These are phyloP conservation scores for Xylaria cubensis DNA, from an alignment of 495 filamentous ascomycete genomes.

Conservation along the genomic window DNA sequence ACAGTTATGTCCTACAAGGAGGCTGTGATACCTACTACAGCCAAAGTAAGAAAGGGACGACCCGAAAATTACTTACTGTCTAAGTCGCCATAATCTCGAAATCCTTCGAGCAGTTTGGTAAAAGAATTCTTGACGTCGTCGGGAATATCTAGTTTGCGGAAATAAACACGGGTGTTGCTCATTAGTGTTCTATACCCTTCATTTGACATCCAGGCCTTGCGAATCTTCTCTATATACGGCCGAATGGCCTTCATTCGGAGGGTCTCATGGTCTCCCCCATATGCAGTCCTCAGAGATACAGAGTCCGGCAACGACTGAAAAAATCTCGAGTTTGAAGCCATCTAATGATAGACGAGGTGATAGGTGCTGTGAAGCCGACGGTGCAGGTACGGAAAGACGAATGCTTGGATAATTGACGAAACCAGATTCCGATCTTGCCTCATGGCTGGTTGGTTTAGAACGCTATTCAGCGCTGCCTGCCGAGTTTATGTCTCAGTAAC, in stretches of 20 bases:
- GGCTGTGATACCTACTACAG: neutral
- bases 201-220: slow-evolving; percentile 1
- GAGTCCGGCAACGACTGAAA: neutral
- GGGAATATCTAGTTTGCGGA: neutral
- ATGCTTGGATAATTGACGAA: neutral
- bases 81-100: neutral
- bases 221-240: slow-evolving; percentile 1
- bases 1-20: neutral
- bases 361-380: neutral
- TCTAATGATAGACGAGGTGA: neutral
- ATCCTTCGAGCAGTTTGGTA: neutral
- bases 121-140: neutral
- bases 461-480: neutral
- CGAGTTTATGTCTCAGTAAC: neutral
- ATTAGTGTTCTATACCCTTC: neutral
- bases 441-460: neutral
- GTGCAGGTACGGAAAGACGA: neutral
- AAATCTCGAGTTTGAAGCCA: neutral
- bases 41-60: neutral
- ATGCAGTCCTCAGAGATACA: neutral
- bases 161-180: neutral
- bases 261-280: neutral
- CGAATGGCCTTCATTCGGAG: neutral
- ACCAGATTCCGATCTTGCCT: neutral
- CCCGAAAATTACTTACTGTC: neutral